Evolutionary conservation across 495 filamentous ascomycete species (phyloP).

Genomic region (Penicillium dipodomyicola): DNA sequence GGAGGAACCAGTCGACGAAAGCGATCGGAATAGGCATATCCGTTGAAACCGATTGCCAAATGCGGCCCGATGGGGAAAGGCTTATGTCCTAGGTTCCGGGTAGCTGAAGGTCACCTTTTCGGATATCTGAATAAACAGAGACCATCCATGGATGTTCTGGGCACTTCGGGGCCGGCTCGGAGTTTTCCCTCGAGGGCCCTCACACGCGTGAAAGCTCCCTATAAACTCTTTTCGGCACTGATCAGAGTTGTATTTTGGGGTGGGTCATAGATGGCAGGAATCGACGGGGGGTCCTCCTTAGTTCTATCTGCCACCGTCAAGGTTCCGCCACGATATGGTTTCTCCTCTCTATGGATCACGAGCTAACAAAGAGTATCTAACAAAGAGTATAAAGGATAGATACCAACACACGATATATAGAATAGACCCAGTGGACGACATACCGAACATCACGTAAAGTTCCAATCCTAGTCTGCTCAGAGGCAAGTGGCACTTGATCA

Average conservation of each 20-base stretch:
- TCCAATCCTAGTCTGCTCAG: too few relatives aligned
- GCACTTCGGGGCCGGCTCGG: neutral
- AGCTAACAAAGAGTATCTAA: too few relatives aligned
- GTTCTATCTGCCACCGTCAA: too few relatives aligned
- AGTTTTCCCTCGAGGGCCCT: neutral
- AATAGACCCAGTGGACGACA: too few relatives aligned
- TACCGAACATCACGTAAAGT: too few relatives aligned
- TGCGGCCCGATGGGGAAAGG: neutral
- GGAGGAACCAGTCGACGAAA: neutral
- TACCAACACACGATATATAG: too few relatives aligned
- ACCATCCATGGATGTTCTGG: neutral
- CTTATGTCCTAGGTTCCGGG: neutral
- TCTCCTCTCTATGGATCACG: too few relatives aligned
- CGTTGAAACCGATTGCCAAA: neutral
- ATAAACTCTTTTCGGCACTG: neutral
- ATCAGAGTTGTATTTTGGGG: neutral
- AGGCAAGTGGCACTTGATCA: too few relatives aligned
- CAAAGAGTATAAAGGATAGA: too few relatives aligned
- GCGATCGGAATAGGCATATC: neutral
- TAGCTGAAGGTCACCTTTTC: neutral
- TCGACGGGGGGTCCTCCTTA: slow-evolving; percentile 6
- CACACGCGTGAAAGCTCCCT: neutral
- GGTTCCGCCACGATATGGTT: too few relatives aligned
- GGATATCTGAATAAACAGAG: neutral
- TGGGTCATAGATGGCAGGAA: neutral